phyloP scores from a whole-genome alignment of 371 early-diverging fungal species.

The Actinomortierella wolfii region DNA sequence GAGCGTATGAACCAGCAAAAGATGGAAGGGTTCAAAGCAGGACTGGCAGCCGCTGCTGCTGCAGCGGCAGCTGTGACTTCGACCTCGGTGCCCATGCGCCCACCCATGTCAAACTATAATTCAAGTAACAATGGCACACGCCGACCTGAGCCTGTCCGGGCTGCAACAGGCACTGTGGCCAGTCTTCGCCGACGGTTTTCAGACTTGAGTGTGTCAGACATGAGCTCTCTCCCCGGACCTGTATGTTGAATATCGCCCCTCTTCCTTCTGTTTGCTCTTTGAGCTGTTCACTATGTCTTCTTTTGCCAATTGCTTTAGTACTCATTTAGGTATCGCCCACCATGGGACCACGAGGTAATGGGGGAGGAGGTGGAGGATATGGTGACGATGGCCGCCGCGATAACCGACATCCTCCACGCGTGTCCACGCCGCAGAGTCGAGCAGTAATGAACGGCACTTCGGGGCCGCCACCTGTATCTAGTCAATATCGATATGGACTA shows the following conservation, averaged over 20 bases:
- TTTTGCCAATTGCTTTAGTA: slow-evolving; percentile 16
- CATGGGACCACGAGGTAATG: slow-evolving; percentile 19
- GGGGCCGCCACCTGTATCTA: too few species aligned
- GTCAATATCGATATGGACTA: too few species aligned
- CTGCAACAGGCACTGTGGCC: slow-evolving; percentile 23
- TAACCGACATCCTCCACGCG: slow-evolving; percentile 26
- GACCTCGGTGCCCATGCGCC: too few species aligned
- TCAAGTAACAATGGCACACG: too few species aligned
- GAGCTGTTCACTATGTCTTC: slow-evolving; percentile 9
- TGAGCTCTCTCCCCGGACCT: neutral
- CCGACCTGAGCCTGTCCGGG: neutral
- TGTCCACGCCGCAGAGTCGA: slow-evolving; percentile 37
- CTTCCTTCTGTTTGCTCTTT: neutral
- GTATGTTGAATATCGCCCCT: too few species aligned
- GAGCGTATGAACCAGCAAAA: slow-evolving; percentile 21
- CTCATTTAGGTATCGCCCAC: slow-evolving; percentile 7
- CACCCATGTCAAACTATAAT: too few species aligned
- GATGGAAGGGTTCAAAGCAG: slow-evolving; percentile 5
- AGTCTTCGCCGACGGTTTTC: slow-evolving; percentile 34
- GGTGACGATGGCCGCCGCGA: slow-evolving; percentile 24
- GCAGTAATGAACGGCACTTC: neutral
- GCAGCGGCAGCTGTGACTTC: neutral
- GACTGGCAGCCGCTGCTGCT: neutral
- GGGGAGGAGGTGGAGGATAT: slow-evolving; percentile 30
- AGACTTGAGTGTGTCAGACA: slow-evolving; percentile 24